A percentile compares a stretch with the other conserved stretches of the same genome.
Evolutionary conservation across 2,329 filamentous ascomycete species (phyloP).

Genomic region (Arthrinium phaeospermum): DNA sequence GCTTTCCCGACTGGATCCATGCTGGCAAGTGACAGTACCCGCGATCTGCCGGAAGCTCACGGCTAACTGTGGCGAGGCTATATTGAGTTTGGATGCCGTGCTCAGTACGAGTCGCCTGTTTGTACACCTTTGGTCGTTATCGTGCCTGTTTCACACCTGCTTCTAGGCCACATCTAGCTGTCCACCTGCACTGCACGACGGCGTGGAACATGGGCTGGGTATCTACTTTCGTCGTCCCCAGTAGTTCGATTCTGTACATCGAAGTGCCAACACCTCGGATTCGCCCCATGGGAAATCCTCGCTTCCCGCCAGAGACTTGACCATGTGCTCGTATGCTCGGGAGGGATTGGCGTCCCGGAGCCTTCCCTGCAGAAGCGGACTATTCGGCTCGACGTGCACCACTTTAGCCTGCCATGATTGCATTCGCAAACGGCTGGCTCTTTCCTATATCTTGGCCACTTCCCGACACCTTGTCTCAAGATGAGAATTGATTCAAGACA

Average conservation of each 20-base stretch:
- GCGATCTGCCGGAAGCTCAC: slow-evolving; percentile 28
- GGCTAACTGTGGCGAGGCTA: slow-evolving; percentile 23
- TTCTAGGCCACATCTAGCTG: slow-evolving; percentile 28
- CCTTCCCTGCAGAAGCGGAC: slow-evolving; percentile 2
- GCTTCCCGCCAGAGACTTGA: slow-evolving; percentile 20
- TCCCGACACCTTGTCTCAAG: slow-evolving; percentile 28
- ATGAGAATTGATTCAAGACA: slow-evolving; percentile 32
- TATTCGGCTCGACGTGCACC: slow-evolving; percentile 22
- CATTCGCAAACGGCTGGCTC: slow-evolving; percentile 28
- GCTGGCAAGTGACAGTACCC: slow-evolving; percentile 31
- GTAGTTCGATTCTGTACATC: slow-evolving; percentile 23
- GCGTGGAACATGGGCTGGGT: slow-evolving; percentile 28
- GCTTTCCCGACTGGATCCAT: slow-evolving; percentile 25
- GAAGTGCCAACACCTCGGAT: slow-evolving; percentile 21
- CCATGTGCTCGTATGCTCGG: slow-evolving; percentile 25
- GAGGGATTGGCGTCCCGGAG: background rate
- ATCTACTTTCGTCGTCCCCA: slow-evolving; percentile 25
- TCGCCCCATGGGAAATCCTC: background rate
- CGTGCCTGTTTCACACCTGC: slow-evolving; percentile 29
- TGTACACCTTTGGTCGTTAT: slow-evolving; percentile 30
- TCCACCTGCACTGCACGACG: slow-evolving; percentile 27
- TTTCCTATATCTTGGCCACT: slow-evolving; percentile 24
- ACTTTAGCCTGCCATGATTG: background rate
- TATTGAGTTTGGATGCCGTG: slow-evolving; percentile 29
- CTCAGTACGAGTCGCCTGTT: slow-evolving; percentile 30